phyloP scores from a whole-genome alignment of 768 basidiomycete species.

The Plicaturopsis crispa region DNA sequence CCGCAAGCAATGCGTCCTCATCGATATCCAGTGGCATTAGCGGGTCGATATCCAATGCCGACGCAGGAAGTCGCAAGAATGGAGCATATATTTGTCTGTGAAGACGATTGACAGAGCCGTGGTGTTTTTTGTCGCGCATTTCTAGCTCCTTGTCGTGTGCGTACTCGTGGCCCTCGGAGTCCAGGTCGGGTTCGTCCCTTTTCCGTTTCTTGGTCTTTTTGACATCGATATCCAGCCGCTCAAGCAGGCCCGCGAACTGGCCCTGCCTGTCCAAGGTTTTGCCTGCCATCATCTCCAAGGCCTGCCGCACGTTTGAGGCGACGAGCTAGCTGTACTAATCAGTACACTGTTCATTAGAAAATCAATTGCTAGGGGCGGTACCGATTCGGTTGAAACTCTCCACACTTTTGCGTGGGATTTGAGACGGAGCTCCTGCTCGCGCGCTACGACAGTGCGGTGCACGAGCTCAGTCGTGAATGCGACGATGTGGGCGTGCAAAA shows the following conservation, averaged over 20 bases:
- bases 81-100: neutral
- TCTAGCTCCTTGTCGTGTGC: neutral
- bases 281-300: conserved; percentile 36
- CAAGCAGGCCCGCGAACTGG: neutral
- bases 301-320: neutral
- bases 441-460: conserved; percentile 41
- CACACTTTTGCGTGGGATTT: conserved; percentile 59
- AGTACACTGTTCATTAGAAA: conserved; percentile 1
- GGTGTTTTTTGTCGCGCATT: neutral
- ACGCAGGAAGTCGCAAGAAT: neutral
- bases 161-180: neutral
- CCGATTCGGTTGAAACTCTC: conserved; percentile 36
- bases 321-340: neutral
- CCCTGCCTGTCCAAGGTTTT: conserved; percentile 17
- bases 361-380: conserved; percentile 18
- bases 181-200: neutral
- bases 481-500: conserved; percentile 36
- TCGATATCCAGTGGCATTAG: neutral
- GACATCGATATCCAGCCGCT: neutral
- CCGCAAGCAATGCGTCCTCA: conserved; percentile 14
- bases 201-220: neutral
- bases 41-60: neutral
- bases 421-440: conserved; percentile 50
- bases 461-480: conserved; percentile 46
- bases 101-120: neutral